Evolutionary conservation across 2,329 filamentous ascomycete species (phyloP).

Genomic region (Ceratocystis diversiconidia): DNA sequence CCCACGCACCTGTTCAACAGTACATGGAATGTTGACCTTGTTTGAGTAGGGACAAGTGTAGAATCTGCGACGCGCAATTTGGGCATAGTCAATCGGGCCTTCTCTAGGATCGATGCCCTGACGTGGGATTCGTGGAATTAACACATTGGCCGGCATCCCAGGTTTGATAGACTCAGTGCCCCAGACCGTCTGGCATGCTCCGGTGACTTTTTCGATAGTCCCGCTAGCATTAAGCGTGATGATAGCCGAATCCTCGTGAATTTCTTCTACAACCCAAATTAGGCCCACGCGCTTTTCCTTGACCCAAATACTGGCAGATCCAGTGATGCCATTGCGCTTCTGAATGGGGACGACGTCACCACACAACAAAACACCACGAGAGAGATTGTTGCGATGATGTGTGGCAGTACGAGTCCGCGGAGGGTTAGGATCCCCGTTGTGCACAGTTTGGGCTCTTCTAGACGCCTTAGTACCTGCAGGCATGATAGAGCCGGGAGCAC

Average conservation of each 20-base stretch:
- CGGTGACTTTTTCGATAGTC: slow-evolving; percentile 52
- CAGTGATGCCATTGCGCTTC: slow-evolving; percentile 82
- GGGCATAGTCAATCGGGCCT: slow-evolving; percentile 64
- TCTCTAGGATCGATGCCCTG: slow-evolving; percentile 55
- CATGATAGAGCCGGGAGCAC: slow-evolving; percentile 55
- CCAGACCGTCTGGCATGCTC: slow-evolving; percentile 79
- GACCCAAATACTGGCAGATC: slow-evolving; percentile 92
- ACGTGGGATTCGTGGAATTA: slow-evolving; percentile 72
- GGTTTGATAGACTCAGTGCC: slow-evolving; percentile 51
- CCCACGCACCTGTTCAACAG: slow-evolving; percentile 57
- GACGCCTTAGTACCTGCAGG: slow-evolving; percentile 19
- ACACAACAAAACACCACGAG: slow-evolving; percentile 78
- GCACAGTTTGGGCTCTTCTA: slow-evolving; percentile 51
- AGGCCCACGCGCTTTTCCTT: slow-evolving; percentile 90
- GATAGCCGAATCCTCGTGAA: slow-evolving; percentile 79
- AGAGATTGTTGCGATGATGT: slow-evolving; percentile 60
- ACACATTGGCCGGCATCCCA: slow-evolving; percentile 59
- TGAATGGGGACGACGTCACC: slow-evolving; percentile 97
- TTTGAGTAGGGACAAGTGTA: slow-evolving; percentile 73
- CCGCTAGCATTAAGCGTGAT: slow-evolving; percentile 67
- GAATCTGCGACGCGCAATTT: slow-evolving; percentile 56
- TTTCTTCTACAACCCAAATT: slow-evolving; percentile 97
- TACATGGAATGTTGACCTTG: slow-evolving; percentile 69
- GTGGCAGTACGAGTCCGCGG: slow-evolving; percentile 39
- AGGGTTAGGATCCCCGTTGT: slow-evolving; percentile 40